Base-by-base conservation (phyloP, 208 protist species). In the Leishmania gerbilli region DNA sequence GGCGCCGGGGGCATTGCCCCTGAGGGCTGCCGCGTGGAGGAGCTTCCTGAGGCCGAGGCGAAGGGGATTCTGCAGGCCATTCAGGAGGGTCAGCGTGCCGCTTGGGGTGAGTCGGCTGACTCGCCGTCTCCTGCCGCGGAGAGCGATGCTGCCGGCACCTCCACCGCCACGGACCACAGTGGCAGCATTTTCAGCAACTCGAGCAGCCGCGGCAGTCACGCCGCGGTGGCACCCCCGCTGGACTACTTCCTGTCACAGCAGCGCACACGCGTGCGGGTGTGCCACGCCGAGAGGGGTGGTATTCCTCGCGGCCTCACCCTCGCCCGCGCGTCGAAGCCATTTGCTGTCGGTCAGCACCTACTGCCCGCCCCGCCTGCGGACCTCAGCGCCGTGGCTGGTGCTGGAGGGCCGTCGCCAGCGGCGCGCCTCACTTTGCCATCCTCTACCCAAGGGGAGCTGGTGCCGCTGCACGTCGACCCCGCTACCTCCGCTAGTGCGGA, bases 301-400 rank as follows among this genome's bases (percentile, higher is more conserved):
- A 84, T 92, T 3, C 86, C 88, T 15, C 85, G 88, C 24, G 84
- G 84, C 17, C 72, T 92, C 19, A 87, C 88, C 31, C 68, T 92
- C 27, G 71, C 64, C 7, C 85, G 88, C 27, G 79, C 80, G 2
- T 56, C 64, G 8, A 9, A 51, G 4, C 81, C 86, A 31, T 90
- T 92, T 34, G 88, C 83, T 37, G 74, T 88, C 2, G 80, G 64
- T 1, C 79, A 85, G 76, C 60, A 80, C 77, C 8, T 83, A 34
- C 49, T 56, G 31, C 72, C 40, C 27, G 65, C 45, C 9, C 31
- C 62, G 37, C 68, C 60, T 19, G 55, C 64, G 5, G 77, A 71
- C 40, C n/a, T 55, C 21, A 9, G 72, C 21, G n/a, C 11, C 19
- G 45, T 21, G 56, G 40, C 24, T 60, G n/a, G 11, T 31, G 6